These are phyloP conservation scores for Penicillium silybi DNA, from an alignment of 495 filamentous ascomycete genomes.

Conservation along the genomic window DNA sequence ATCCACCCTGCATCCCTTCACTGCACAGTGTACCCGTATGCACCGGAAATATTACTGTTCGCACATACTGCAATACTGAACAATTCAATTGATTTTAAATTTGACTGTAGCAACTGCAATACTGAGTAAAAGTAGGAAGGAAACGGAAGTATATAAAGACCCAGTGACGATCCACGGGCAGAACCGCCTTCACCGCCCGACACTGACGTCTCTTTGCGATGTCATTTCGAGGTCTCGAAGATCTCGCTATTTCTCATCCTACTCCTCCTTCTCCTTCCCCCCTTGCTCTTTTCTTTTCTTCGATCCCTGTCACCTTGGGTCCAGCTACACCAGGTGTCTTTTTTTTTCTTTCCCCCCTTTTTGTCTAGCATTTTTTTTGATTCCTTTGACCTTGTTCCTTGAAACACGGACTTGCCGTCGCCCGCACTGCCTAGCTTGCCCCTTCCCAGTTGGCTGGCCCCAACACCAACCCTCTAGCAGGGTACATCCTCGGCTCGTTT, in stretches of 20 bases:
- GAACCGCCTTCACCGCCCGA: conserved; percentile 18
- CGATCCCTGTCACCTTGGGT: neutral
- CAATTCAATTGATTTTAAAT: neutral
- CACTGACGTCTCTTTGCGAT: conserved; percentile 30
- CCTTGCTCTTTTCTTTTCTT: conserved; percentile 22
- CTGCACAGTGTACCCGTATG: neutral
- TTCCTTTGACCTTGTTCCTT: conserved; percentile 1
- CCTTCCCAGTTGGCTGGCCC: conserved; percentile 3
- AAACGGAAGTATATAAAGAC: neutral
- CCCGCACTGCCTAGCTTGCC: conserved; percentile 10
- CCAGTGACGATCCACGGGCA: conserved; percentile 10
- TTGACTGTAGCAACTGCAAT: neutral
- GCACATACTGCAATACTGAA: neutral
- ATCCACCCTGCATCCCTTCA: conserved; percentile 11
- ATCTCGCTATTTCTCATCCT: conserved; percentile 17
- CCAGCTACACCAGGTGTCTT: conserved; percentile 2
- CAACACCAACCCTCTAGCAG: conserved; percentile 2
- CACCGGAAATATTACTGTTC: neutral
- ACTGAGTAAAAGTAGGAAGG: no score
- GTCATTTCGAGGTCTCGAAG: conserved; percentile 24
- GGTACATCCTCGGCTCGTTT: neutral
- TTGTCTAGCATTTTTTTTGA: conserved; percentile 1
- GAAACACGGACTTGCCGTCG: neutral
- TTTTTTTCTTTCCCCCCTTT: neutral
- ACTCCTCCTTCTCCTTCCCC: conserved; percentile 17